Evolutionary conservation across 2,329 filamentous ascomycete genomes (phyloP), one percentile per base, ranked within the genome.

Genomic region (Calonectria ilicicola): DNA sequence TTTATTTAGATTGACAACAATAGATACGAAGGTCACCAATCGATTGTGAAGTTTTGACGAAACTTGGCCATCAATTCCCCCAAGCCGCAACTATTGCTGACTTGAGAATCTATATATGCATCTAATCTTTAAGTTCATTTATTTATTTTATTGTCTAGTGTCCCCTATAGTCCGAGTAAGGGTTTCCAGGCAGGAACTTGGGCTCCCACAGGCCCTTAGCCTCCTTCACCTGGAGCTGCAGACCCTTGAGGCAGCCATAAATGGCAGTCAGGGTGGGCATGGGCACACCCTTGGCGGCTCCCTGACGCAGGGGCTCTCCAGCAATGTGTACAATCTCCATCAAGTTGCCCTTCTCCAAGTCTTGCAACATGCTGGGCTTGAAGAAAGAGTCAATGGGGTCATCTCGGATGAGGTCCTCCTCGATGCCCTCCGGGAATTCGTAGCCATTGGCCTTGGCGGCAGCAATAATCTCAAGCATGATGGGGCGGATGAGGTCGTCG

Each of bases 341-440:
- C 12, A 80, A 32, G 23, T 79, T 79, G 1, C 77, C 76, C 76
- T 90, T 90, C 42, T 84, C 81, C 9, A 86, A 80, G 79, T 91
- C 90, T 72, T 87, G 85, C 19, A 85, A 82, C 89, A 91, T 91
- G 74, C 88, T 90, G 0, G 89, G 90, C 72, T 84, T 83, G 73
- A 89, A 84, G 46, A 85, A 87, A 51, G 85, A 84, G 56, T 87
- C 85, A 23, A 87, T 80, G 0, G 88, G 87, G 81, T 91, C 89
- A 87, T 81, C 91, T 88, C 46, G 83, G 78, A 92, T 87, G 74
- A 87, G 85, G 5, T 77, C 73, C 21, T 88, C 83, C 21, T 86
- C 83, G 3, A 89, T 76, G 8, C 84, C 85, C 0, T 84, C 83
- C 0, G 82, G 83, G 6, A 91, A 78, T 0, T 56, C 46, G 21